Evolutionary conservation across 768 basidiomycete genomes (phyloP).

Genomic region (Megacollybia marginata): DNA sequence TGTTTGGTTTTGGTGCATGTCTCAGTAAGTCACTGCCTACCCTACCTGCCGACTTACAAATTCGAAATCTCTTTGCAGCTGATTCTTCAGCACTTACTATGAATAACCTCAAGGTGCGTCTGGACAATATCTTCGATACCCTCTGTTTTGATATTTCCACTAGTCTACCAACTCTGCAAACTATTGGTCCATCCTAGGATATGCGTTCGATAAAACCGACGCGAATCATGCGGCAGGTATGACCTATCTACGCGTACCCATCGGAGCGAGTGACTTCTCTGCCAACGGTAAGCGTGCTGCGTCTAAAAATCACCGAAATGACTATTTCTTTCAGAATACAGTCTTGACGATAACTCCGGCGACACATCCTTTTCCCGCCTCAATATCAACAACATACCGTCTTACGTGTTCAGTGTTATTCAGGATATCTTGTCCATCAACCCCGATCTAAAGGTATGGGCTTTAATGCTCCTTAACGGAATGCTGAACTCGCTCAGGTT

Average conservation of each 20-base stretch:
- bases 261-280: slow-evolving; percentile 27
- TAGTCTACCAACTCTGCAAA: slow-evolving; percentile 16
- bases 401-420: slow-evolving; percentile 34
- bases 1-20: slow-evolving; percentile 39
- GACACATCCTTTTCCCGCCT: slow-evolving; percentile 35
- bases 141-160: background rate
- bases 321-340: slow-evolving; percentile 26
- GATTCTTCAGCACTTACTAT: slow-evolving; percentile 43
- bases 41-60: background rate
- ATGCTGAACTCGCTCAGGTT: slow-evolving; percentile 12
- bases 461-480: background rate
- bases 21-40: slow-evolving; percentile 29
- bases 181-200: slow-evolving; percentile 19
- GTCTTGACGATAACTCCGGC: slow-evolving; percentile 32
- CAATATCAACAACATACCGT: slow-evolving; percentile 32
- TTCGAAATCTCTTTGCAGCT: slow-evolving; percentile 22
- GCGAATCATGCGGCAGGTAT: slow-evolving; percentile 20
- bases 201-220: slow-evolving; percentile 23
- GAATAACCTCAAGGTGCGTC: slow-evolving; percentile 36
- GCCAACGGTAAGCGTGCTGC: background rate
- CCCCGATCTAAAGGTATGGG: slow-evolving; percentile 9
- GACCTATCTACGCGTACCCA: slow-evolving; percentile 21
- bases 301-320: background rate
- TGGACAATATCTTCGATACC: background rate
- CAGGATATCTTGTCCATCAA: slow-evolving; percentile 40